A percentile compares a stretch with the other conserved stretches of the same genome.
phyloP scores from a whole-genome alignment of 2,329 filamentous ascomycete genomes.

The Zalaria obscura region DNA sequence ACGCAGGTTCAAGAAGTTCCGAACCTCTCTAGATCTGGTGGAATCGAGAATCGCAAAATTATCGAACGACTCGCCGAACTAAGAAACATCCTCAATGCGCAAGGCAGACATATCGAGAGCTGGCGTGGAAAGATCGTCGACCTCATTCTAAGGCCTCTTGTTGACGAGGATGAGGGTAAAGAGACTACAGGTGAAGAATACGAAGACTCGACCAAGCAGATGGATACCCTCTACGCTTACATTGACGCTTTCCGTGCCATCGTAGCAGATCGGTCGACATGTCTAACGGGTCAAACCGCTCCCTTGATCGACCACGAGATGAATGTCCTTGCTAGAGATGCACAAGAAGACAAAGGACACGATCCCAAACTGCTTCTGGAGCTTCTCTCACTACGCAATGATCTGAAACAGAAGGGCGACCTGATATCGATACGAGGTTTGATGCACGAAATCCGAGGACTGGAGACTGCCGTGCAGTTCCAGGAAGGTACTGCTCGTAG shows the following conservation, averaged over 20 bases:
- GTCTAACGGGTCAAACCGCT: slow-evolving; percentile 65
- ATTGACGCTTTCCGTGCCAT: slow-evolving; percentile 63
- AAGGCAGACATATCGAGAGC: slow-evolving; percentile 55
- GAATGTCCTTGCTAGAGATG: slow-evolving; percentile 22
- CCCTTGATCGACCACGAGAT: slow-evolving; percentile 61
- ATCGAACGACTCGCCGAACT: slow-evolving; percentile 47
- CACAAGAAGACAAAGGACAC: slow-evolving; percentile 49
- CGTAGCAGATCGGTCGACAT: slow-evolving; percentile 64
- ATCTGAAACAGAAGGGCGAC: slow-evolving; percentile 34
- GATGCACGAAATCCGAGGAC: slow-evolving; percentile 52
- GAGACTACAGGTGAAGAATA: slow-evolving; percentile 85
- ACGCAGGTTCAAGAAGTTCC: slow-evolving; percentile 43
- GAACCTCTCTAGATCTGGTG: slow-evolving; percentile 26
- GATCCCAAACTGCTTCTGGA: slow-evolving; percentile 49
- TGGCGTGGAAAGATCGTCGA: slow-evolving; percentile 64
- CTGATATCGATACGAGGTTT: slow-evolving; percentile 56
- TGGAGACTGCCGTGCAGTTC: slow-evolving; percentile 46
- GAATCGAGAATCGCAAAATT: slow-evolving; percentile 58
- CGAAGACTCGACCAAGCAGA: slow-evolving; percentile 69
- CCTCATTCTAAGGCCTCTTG: slow-evolving; percentile 57
- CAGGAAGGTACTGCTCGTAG: slow-evolving; percentile 40
- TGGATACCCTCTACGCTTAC: slow-evolving; percentile 81
- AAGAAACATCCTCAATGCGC: slow-evolving; percentile 52
- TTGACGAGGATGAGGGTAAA: slow-evolving; percentile 65
- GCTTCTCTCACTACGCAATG: slow-evolving; percentile 31